These are phyloP conservation scores for Globisporangium apiculatum DNA, from an alignment of 352 stramenopile genomes.

Conservation along the genomic window DNA sequence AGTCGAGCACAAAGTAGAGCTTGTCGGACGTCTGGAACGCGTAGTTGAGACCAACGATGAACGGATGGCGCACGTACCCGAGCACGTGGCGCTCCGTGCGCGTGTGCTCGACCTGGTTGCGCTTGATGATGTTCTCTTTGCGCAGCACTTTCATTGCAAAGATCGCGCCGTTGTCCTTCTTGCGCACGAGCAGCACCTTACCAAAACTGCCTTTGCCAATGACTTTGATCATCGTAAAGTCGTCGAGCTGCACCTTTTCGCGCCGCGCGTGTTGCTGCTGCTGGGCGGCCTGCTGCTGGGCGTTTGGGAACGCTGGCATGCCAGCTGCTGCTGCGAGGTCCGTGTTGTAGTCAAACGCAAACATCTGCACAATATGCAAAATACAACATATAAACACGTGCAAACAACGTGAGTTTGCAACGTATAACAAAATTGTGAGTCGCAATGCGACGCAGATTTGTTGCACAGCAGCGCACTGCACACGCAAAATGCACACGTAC, in stretches of 20 bases:
- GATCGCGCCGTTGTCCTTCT: slow-evolving; percentile 89
- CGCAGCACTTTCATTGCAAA: slow-evolving; percentile 99
- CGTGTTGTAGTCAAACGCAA: slow-evolving; percentile 68
- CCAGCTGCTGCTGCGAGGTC: slow-evolving; percentile 23
- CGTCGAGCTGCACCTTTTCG: slow-evolving; percentile 85
- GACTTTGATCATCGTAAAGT: slow-evolving; percentile 96
- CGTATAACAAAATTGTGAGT: no score
- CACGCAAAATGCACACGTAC: slow-evolving; percentile 1
- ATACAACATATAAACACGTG: neutral
- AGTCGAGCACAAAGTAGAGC: slow-evolving; percentile 99
- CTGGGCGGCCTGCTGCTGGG: neutral
- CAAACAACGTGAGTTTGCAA: neutral
- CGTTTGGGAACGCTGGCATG: no score
- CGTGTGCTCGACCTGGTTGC: slow-evolving; percentile 99
- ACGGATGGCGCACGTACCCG: slow-evolving; percentile 95
- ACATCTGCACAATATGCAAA: slow-evolving; percentile 29
- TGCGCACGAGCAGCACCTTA: slow-evolving; percentile 95
- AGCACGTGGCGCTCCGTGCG: slow-evolving; percentile 97
- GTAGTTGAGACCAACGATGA: slow-evolving; percentile 94
- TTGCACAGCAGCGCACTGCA: no score
- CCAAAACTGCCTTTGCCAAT: slow-evolving; percentile 95
- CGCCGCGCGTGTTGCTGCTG: slow-evolving; percentile 30
- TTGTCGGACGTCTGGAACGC: slow-evolving; percentile 97
- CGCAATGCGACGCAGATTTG: neutral
- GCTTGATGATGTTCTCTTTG: slow-evolving; percentile 99